Conservation (phyloP, 176 grass and related monocot species). For the Carex myosuroides region DNA sequence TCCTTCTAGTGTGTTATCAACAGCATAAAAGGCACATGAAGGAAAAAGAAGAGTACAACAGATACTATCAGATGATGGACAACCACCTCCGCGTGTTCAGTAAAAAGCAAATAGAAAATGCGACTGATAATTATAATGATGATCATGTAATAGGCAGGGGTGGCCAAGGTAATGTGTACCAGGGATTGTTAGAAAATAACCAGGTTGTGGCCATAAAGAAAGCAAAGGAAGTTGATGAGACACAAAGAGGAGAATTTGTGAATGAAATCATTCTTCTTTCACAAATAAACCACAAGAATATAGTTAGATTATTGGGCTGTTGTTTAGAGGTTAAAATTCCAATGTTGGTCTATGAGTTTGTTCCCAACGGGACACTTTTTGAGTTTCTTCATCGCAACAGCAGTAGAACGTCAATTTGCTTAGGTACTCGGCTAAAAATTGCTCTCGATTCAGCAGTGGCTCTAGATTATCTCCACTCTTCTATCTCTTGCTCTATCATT, state of each 20-base stretch:
- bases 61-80: not conserved
- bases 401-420: not conserved
- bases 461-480: conserved; percentile 26
- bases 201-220: conserved; percentile 29
- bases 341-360: conserved; percentile 37
- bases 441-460: conserved; percentile 16
- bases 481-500: conserved; percentile 15
- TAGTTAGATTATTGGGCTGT: conserved; percentile 34
- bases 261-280: conserved; percentile 32
- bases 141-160: not conserved
- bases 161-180: conserved; percentile 25
- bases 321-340: conserved; percentile 12
- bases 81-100: not conserved
- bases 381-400: conserved; percentile 15
- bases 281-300: conserved; percentile 32
- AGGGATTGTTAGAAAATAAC: conserved; percentile 15
- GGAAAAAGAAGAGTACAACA: not conserved
- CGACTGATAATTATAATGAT: not conserved
- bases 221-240: conserved; percentile 4
- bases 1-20: not conserved
- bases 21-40: not conserved
- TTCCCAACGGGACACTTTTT: conserved; percentile 21
- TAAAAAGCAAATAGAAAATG: not conserved
- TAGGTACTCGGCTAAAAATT: conserved; percentile 4
- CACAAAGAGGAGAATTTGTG: conserved; percentile 21